Evolutionary conservation across 768 basidiomycete species (phyloP).

Genomic region (Arthromyces matolae): DNA sequence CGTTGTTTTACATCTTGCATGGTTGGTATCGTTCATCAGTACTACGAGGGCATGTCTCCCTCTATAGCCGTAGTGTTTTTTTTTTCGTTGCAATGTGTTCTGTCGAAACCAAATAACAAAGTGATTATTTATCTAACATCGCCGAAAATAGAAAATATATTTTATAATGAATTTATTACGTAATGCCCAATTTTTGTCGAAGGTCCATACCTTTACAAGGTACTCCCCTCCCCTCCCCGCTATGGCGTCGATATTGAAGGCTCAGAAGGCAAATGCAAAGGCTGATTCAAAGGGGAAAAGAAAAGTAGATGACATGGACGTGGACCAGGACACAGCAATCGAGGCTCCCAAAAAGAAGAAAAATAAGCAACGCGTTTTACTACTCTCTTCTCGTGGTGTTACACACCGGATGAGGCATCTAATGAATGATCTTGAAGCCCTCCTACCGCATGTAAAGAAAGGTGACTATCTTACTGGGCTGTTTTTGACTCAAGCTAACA

Average conservation of each 20-base stretch:
- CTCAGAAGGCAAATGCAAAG: conserved; percentile 56
- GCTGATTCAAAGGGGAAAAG: conserved; percentile 57
- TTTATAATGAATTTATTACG: conserved; percentile 3
- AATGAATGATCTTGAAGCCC: conserved; percentile 87
- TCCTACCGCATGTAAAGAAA: conserved; percentile 95
- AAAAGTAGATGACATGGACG: conserved; percentile 58
- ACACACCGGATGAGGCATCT: conserved; percentile 97
- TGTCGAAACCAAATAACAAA: background rate
- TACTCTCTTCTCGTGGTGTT: conserved; percentile 90
- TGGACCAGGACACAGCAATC: conserved; percentile 35
- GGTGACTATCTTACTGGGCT: conserved; percentile 44
- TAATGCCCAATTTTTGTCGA: conserved; percentile 7
- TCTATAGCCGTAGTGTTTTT: conserved; percentile 23
- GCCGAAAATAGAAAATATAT: background rate
- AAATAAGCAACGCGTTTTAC: conserved; percentile 93
- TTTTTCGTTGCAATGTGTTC: conserved; percentile 4
- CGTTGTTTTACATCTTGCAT: conserved; percentile 10
- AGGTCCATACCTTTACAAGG: background rate
- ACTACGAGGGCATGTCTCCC: conserved; percentile 15
- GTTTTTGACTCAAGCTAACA: background rate
- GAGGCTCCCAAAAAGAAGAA: conserved; percentile 51
- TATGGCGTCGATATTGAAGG: conserved; percentile 67
- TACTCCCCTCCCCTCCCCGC: conserved; percentile 1
- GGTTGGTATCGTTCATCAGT: conserved; percentile 5
- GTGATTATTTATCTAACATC: conserved; percentile 3